Conservation (phyloP, 1,139 yeast genomes). For the Yamadazyma sp. region DNA sequence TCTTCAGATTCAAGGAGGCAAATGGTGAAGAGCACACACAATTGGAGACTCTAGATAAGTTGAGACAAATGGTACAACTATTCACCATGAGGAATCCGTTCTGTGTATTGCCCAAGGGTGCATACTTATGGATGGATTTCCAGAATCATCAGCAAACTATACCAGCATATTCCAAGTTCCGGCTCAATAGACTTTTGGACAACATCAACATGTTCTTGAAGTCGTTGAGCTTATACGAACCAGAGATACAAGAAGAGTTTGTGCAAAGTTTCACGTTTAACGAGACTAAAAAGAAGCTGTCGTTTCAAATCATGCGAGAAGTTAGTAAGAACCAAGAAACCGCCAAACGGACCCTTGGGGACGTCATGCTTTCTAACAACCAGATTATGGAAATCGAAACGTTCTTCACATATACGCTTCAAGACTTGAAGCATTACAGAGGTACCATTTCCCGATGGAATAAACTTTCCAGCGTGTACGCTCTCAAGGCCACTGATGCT, state of each 20-base stretch:
- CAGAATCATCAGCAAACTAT: slow-evolving; percentile 26
- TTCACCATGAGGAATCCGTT: slow-evolving; percentile 36
- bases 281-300: slow-evolving; percentile 22
- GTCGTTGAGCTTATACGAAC: slow-evolving; percentile 29
- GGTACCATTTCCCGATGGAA: slow-evolving; percentile 34
- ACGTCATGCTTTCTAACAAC: slow-evolving; percentile 23
- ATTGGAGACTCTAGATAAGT: slow-evolving; percentile 37
- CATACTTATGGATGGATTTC: slow-evolving; percentile 39
- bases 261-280: slow-evolving; percentile 6
- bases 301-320: slow-evolving; percentile 33
- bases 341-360: slow-evolving; percentile 20
- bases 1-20: slow-evolving; percentile 15
- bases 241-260: slow-evolving; percentile 5
- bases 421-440: slow-evolving; percentile 43
- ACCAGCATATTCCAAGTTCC: slow-evolving; percentile 34
- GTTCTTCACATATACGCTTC: slow-evolving; percentile 53
- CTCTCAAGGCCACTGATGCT: slow-evolving; percentile 46
- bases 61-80: slow-evolving; percentile 34
- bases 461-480: slow-evolving; percentile 43
- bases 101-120: slow-evolving; percentile 39
- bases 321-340: slow-evolving; percentile 20
- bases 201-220: slow-evolving; percentile 48
- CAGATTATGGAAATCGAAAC: slow-evolving; percentile 51
- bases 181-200: slow-evolving; percentile 49
- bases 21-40: slow-evolving; percentile 19